A percentile compares a stretch with the other conserved stretches of the same genome.
phyloP scores from a whole-genome alignment of 192 early-diverging fungal species.

The Coemansia sp. region DNA sequence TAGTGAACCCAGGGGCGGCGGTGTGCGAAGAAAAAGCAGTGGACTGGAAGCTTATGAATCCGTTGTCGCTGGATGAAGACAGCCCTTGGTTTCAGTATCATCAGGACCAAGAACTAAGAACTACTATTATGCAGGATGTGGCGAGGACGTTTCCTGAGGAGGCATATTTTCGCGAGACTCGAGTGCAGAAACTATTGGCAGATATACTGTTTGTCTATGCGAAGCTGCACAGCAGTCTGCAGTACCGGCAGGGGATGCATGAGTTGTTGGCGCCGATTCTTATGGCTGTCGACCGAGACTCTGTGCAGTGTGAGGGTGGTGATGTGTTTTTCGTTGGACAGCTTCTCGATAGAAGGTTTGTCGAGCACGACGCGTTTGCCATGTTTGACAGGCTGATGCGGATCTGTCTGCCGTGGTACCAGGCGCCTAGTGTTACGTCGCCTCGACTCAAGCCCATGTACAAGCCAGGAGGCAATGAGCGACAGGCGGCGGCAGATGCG shows the following conservation, averaged over 20 bases:
- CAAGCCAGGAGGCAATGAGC: not conserved
- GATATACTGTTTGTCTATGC: conserved; percentile 92
- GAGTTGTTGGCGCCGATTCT: conserved; percentile 88
- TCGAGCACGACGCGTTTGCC: conserved; percentile 86
- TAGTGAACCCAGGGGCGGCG: conserved; percentile 29
- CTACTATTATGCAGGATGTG: conserved; percentile 89
- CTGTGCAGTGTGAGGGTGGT: conserved; percentile 35
- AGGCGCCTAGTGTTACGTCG: conserved; percentile 64
- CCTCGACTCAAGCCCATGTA: conserved; percentile 7
- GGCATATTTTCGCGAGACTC: conserved; percentile 69
- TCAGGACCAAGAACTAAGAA: conserved; percentile 80
- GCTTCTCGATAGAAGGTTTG: conserved; percentile 65
- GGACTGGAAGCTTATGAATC: conserved; percentile 80
- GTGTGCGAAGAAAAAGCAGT: conserved; percentile 13
- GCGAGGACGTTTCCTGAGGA: conserved; percentile 92
- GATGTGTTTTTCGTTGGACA: conserved; percentile 35
- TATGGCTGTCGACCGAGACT: conserved; percentile 75
- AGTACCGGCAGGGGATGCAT: conserved; percentile 99
- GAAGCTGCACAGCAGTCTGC: conserved; percentile 84
- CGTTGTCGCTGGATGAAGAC: conserved; percentile 81
- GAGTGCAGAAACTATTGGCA: conserved; percentile 69
- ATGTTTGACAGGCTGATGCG: conserved; percentile 86
- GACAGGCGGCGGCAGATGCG: conserved; percentile 1
- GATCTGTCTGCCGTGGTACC: conserved; percentile 82
- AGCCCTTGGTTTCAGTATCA: conserved; percentile 96